Evolutionary conservation across 1,284 basidiomycete species (phyloP), one percentile per base, ranked within the genome.

Genomic region (Chiua sp.): DNA sequence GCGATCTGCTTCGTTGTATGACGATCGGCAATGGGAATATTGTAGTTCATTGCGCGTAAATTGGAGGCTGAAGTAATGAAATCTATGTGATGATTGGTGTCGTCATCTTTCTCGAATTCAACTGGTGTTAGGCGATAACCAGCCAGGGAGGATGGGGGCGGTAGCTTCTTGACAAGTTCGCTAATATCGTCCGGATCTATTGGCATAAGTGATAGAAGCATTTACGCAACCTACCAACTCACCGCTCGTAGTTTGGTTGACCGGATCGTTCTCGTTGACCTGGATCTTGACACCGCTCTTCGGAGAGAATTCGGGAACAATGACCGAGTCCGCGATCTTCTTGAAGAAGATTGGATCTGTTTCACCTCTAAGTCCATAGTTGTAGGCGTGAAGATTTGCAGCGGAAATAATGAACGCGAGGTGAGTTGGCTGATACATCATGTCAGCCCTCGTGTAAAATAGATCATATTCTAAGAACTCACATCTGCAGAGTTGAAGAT

Each of bases 71-170:
- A 93, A 42, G 96, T 98, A 79, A 99, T 98, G 77, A 99, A 99
- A 79, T 98, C 98, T 74, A 99, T 98, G 79, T 99, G 98, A 79
- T 94, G 88, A 79, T 99, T 99, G 47, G 89, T 88, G 75, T 99
- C 98, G 72, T 99, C 97, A 75, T 99, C 98, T 81, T 99, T 99
- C 82, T 99, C 98, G 72, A 99, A 99, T 73, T 98, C 96, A 57
- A 97, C 95, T 6, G 98, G 94, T 60, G 85, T 92, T 59, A 99
- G 84, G 61, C 97, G 92, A 81, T 97, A 98, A 35, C 98, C 98
- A 44, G 93, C 95, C 51, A 99, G 80, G 22, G 94, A 93, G 6
- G 94, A 92, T 3, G 95, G 94, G 22, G 91, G 74, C n/a, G 96
- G 96, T 22, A 98, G 80, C 61, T 88, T 83, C 64, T 87, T 82